Evolutionary conservation across 768 basidiomycete species (phyloP), one percentile per base, ranked within the genome.

Genomic region (Stropharia rugosoannulata): DNA sequence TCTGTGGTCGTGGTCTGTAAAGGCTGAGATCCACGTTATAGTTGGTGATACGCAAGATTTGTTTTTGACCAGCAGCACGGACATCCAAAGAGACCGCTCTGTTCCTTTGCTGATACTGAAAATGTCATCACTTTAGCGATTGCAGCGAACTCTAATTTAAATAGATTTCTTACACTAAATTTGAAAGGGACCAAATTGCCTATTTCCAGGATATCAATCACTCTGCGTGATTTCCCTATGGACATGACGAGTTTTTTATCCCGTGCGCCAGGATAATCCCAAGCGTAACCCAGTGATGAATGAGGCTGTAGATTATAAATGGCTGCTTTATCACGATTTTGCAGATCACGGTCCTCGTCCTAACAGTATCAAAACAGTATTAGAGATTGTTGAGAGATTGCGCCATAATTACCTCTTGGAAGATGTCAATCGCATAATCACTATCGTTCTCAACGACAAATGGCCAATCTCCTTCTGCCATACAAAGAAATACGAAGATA

Each of bases 161-260:
- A 32, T 46, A 13, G 10, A 27, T 22, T 46, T 12, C 84, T 57
- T 61, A 93, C 92, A 44, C 76, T 74, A 66, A 96, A 92, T 68
- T 83, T 92, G 79, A 95, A 95, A 1, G 97, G 97, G 11, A 91
- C 71, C 5, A 96, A 80, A 60, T 90, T 83, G 25, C 97, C 97
- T 18, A 99, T 98, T 70, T 98, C 97, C 86, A 96, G 87, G 57
- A 96, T 87, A 66, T 98, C 96, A 49, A 98, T 75, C 18, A 78
- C 69, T 27, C 92, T 82, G 10, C 80, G 82, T 51, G 81, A 72
- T 19, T 80, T 80, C 41, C 85, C 86, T 47, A 86, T 78, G 9
- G 69, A 68, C 18, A 99, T 75, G 36, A 84, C 68, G 22, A 99
- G 75, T 59, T 84, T 86, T 73, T 96, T 98, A 62, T 89, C 86